These are phyloP conservation scores for Solanum rostratum DNA, from an alignment of 257 asterid genomes.

Conservation along the genomic window DNA sequence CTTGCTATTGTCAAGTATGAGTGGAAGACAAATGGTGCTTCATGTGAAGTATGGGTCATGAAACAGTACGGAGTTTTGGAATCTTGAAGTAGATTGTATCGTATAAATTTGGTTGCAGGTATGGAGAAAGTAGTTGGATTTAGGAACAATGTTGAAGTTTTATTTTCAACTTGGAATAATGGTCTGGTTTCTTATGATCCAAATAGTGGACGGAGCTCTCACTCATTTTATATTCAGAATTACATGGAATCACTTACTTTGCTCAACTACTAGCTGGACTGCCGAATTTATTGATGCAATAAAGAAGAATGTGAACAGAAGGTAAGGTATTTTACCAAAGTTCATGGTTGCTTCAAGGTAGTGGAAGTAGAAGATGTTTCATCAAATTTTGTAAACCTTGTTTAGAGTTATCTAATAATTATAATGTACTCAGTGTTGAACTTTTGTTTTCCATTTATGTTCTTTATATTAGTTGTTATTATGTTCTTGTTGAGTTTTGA, in stretches of 20 bases:
- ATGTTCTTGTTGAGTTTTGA: not conserved
- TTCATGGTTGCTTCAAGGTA: not conserved
- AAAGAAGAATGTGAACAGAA: not conserved
- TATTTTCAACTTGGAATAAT: slow-evolving; percentile 9
- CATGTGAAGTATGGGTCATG: slow-evolving; percentile 48
- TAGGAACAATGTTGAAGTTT: slow-evolving; percentile 28
- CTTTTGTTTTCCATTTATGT: not conserved
- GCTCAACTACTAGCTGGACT: slow-evolving; percentile 6
- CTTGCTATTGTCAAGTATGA: not conserved
- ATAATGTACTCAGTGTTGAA: not conserved
- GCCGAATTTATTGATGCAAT: not conserved
- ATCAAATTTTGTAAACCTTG: not conserved
- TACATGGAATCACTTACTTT: slow-evolving; percentile 35
- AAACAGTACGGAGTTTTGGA: slow-evolving; percentile 28
- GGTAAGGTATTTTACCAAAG: not conserved
- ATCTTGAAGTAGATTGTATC: slow-evolving; percentile 41
- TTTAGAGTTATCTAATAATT: not conserved
- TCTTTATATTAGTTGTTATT: not conserved
- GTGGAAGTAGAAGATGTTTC: not conserved
- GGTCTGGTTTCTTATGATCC: slow-evolving; percentile 27
- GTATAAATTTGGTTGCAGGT: slow-evolving; percentile 10
- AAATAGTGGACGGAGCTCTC: slow-evolving; percentile 9
- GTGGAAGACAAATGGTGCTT: too few relatives aligned
- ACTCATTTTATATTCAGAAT: slow-evolving; percentile 22
- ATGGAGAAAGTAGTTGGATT: slow-evolving; percentile 29